Base-by-base conservation (phyloP, 2,329 filamentous ascomycete species). In the Aspergillus sp. region DNA sequence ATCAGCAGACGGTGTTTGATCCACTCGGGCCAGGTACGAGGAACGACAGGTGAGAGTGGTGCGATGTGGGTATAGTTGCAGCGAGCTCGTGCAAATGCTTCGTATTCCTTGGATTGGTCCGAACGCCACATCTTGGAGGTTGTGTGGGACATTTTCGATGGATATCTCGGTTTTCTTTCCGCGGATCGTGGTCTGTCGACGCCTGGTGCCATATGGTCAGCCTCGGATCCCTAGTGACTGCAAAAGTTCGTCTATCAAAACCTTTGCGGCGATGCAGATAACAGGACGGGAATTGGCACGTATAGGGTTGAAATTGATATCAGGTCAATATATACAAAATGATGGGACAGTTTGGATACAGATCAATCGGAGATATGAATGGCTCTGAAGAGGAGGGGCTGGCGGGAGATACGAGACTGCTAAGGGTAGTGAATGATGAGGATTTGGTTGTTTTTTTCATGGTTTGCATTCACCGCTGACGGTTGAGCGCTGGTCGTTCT, bases 91-190 rank as follows among this genome's bases (percentile, higher is more conserved):
- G 45, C 43, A 45, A 61, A 66, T 23, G 41, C 50, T 23, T 63
- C 63, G 19, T 54, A 50, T 47, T 63, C 60, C 43, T 50, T 57
- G 4, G 56, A 53, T 23, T 58, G 46, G 6, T 54, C 45, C 37
- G 57, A 60, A 25, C 57, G 47, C 63, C 64, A 67, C 30, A 58
- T 65, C 39, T 53, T 56, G 19, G 63, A 67, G 7, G 56, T 51
- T 20, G 47, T 49, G 41, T 51, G 20, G 9, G 47, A 41, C 41
- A 46, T 43, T 42, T 23, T 35, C 33, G 23, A 22, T 9, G 19
- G 20, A n/a, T 32, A 19, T 25, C 7, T 45, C 4, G 9, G 20
- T 45, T 9, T 27, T 27, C 25, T 30, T 30, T 10, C 9, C 10
- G 25, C 25, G 25, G 10, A 30, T 30, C 25, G 25, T 30, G 9